Conservation (phyloP, 352 stramenopile species). For the Phytopythium montanum region DNA sequence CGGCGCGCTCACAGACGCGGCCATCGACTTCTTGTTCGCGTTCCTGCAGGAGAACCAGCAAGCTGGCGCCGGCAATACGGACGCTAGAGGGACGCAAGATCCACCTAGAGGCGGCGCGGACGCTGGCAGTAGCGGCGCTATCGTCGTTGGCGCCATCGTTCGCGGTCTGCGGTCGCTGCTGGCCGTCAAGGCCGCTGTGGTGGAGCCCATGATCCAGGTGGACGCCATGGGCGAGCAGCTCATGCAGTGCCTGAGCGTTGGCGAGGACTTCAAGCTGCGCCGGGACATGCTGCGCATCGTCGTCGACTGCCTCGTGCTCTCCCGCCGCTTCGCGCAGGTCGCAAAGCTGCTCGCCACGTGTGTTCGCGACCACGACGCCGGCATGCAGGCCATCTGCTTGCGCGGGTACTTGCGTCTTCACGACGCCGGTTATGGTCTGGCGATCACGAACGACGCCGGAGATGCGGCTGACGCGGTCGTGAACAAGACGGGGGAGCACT, state of each 20-base stretch:
- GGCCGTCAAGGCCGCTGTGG: constrained; percentile 51
- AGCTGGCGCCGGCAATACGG: constrained; percentile 2
- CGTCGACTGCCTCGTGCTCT: constrained; percentile 59
- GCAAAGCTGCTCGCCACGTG: constrained; percentile 45
- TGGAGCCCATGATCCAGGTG: constrained; percentile 79
- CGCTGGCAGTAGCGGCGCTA: constrained; percentile 25
- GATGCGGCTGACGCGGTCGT: background rate
- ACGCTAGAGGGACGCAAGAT: constrained; percentile 8
- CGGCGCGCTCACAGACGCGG: constrained; percentile 38
- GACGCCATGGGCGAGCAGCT: constrained; percentile 79
- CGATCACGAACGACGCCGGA: background rate
- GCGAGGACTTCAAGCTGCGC: constrained; percentile 73
- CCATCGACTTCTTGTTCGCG: constrained; percentile 81
- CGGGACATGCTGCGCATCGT: constrained; percentile 72
- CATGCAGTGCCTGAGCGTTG: constrained; percentile 68
- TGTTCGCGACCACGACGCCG: constrained; percentile 49
- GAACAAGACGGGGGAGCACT: constrained; percentile 15
- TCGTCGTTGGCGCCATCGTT: constrained; percentile 67
- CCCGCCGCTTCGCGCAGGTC: constrained; percentile 30
- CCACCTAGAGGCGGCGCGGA: constrained; percentile 6
- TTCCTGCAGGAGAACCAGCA: constrained; percentile 66
- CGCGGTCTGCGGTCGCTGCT: constrained; percentile 54
- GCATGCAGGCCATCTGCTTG: constrained; percentile 53
- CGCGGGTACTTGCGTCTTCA: constrained; percentile 48
- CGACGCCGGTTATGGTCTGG: constrained; percentile 27